These are phyloP conservation scores for Cornus kousa DNA, from an alignment of 148 eudicot genomes.

Conservation along the genomic window DNA sequence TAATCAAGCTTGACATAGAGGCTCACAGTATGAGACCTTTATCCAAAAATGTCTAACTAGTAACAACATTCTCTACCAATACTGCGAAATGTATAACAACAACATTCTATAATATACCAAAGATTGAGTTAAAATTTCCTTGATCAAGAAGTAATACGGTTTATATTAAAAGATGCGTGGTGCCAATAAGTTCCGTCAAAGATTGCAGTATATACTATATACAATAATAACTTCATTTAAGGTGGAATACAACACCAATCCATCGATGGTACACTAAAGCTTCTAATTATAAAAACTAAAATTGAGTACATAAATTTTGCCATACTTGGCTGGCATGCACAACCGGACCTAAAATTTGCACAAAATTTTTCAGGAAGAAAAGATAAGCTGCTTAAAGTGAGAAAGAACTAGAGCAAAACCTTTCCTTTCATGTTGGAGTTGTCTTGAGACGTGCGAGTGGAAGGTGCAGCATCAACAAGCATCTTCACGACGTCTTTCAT, in stretches of 20 bases:
- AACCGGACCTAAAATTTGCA: not conserved
- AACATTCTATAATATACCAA: too few species aligned
- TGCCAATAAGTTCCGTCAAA: too few species aligned
- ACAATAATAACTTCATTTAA: not conserved
- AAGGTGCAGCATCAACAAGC: slow-evolving; percentile 69
- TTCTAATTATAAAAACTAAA: not conserved
- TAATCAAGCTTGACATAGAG: too few species aligned
- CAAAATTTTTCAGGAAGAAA: not conserved
- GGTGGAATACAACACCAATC: not conserved
- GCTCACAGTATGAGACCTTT: too few species aligned
- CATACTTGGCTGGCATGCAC: not conserved
- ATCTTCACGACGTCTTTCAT: slow-evolving; percentile 94
- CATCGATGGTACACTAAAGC: not conserved
- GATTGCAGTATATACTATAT: too few species aligned
- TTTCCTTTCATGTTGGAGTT: slow-evolving; percentile 18
- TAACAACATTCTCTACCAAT: too few species aligned
- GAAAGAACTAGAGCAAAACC: slow-evolving; percentile 9
- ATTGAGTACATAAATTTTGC: not conserved
- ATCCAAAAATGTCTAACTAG: too few species aligned
- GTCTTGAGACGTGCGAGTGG: slow-evolving; percentile 15
- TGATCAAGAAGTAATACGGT: too few species aligned
- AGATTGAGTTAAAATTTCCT: too few species aligned
- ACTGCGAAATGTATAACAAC: too few species aligned
- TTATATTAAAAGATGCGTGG: too few species aligned
- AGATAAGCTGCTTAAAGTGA: not conserved